phyloP scores from a whole-genome alignment of 1,284 basidiomycete species.

The Leccinum fallax region DNA sequence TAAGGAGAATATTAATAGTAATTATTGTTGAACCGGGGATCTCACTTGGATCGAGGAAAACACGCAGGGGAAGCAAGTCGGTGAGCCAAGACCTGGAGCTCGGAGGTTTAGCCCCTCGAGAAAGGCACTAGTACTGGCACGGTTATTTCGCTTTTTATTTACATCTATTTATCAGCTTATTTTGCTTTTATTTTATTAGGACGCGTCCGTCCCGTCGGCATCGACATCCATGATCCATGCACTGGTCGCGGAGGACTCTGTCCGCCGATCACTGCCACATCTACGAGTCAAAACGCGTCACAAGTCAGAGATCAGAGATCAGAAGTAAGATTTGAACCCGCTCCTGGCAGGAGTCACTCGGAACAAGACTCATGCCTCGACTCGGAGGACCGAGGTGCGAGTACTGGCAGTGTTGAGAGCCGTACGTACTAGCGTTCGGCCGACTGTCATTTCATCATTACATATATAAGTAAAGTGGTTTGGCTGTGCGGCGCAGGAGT shows the following conservation, averaged over 20 bases:
- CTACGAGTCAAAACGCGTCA: background rate
- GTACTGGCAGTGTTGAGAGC: background rate
- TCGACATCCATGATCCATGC: background rate
- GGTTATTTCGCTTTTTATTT: background rate
- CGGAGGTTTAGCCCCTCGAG: background rate
- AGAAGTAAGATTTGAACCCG: background rate
- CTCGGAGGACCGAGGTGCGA: background rate
- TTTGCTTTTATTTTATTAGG: background rate
- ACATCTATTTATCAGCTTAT: background rate
- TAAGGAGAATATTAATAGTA: conserved; percentile 5
- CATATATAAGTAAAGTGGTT: background rate
- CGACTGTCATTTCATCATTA: background rate
- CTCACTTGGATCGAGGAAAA: background rate
- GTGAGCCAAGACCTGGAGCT: background rate
- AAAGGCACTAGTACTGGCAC: background rate
- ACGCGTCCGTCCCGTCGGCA: background rate
- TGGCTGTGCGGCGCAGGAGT: background rate
- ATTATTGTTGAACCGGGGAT: background rate
- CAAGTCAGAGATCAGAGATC: background rate
- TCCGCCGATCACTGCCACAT: background rate
- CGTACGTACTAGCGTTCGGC: background rate
- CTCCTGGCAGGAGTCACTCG: conserved; percentile 3
- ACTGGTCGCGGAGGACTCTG: background rate
- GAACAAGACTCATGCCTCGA: conserved; percentile 13
- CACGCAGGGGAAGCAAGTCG: background rate